These are phyloP conservation scores for Diplodia sapinea DNA, from an alignment of 2,329 filamentous ascomycete species.

Conservation along the genomic window DNA sequence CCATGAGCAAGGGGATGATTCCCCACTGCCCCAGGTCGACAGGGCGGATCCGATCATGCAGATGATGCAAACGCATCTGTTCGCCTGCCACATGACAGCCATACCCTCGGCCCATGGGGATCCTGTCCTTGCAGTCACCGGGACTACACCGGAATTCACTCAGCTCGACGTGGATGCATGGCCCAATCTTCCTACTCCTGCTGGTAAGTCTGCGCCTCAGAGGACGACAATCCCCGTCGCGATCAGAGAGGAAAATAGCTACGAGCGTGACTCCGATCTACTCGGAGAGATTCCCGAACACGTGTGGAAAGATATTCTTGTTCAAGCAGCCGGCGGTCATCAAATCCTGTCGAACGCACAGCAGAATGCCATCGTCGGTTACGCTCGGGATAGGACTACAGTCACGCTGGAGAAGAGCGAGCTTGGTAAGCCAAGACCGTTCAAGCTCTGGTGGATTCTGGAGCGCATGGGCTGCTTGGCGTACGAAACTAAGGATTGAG, in stretches of 20 bases:
- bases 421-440: constrained; percentile 44
- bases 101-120: background rate
- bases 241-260: constrained; percentile 5
- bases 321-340: constrained; percentile 35
- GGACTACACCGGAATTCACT: background rate
- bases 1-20: constrained; percentile 19
- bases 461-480: constrained; percentile 47
- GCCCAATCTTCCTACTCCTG: background rate
- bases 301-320: constrained; percentile 43
- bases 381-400: constrained; percentile 41
- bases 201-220: background rate
- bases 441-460: constrained; percentile 49
- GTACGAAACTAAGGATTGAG: constrained; percentile 39
- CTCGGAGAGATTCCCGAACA: constrained; percentile 41
- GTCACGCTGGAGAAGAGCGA: constrained; percentile 37
- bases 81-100: background rate
- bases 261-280: constrained; percentile 35
- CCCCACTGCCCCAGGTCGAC: constrained; percentile 16
- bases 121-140: background rate
- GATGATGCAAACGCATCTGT: constrained; percentile 14
- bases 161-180: background rate
- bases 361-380: constrained; percentile 40
- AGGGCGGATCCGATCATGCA: constrained; percentile 26
- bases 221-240: background rate
- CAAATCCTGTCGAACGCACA: constrained; percentile 44